Evolutionary conservation across 2,329 filamentous ascomycete genomes (phyloP), one percentile per base, ranked within the genome.

Genomic region (Colletotrichum sp.): DNA sequence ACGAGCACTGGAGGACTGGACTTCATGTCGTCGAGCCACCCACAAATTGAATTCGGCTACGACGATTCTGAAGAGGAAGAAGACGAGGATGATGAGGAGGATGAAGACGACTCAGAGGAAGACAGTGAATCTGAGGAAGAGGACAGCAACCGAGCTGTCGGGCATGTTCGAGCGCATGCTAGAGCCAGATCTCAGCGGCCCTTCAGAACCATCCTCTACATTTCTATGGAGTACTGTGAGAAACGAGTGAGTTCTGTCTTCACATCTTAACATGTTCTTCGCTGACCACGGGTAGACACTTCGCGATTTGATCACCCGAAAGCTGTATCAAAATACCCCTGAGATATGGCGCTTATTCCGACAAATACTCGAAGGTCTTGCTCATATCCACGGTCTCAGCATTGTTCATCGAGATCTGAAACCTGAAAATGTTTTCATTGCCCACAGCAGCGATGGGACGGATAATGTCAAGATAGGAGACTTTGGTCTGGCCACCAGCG

Each of bases 141-240:
- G 5, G 84, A 85, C 28, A 79, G 78, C 78, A 66, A 75, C 15
- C 71, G 73, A 8, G 55, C 61, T 8, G 76, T 78, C 55, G 81
- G 68, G 66, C 82, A 67, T 62, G 48, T 74, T 15, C 34, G 73
- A 80, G 74, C 55, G 32, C 34, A 15, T 66, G 66, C 68, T 43
- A 77, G 70, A 60, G 52, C 48, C 52, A 81, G 80, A 60, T 85
- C 85, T 56, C 87, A 90, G 71, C 88, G 90, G 58, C 86, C 91
- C 6, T 90, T 91, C 76, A 91, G 91, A 68, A 96, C 94, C 0
- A 93, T 96, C 8, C 89, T 99, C 56, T 99, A 98, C 83, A 98
- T 99, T 71, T 97, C 98, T 76, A 99, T 99, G 97, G 97, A 99
- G 82, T 98, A 98, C 79, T 99, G 97, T 81, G 96, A 98, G 83